Percentiles rank a stretch among this genome's conserved stretches.
phyloP scores from a whole-genome alignment of 1,139 yeast species.

The Kodamaea arcana region DNA sequence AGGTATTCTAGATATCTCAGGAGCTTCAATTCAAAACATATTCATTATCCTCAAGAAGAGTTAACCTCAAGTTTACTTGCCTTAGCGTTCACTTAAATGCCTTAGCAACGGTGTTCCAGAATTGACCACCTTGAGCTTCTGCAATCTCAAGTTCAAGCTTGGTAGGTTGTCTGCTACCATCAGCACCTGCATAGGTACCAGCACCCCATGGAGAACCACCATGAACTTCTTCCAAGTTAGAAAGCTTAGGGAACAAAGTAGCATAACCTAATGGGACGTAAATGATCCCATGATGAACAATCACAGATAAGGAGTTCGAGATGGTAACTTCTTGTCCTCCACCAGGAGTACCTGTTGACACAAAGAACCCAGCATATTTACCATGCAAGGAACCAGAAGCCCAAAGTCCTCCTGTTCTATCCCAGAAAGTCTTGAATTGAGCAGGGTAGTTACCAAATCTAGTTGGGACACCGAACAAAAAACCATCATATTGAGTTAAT shows the following conservation, averaged over 20 bases:
- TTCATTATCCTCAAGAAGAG: too few relatives aligned
- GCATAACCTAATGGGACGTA: slow-evolving; percentile 38
- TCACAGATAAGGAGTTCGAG: slow-evolving; percentile 28
- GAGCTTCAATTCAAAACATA: too few relatives aligned
- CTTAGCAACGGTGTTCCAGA: slow-evolving; percentile 17
- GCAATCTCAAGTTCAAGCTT: slow-evolving; percentile 33
- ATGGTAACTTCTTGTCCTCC: slow-evolving; percentile 41
- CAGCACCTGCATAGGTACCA: slow-evolving; percentile 35
- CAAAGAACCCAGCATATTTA: slow-evolving; percentile 36
- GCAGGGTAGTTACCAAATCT: slow-evolving; percentile 38
- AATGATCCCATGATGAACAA: slow-evolving; percentile 37
- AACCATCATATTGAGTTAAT: slow-evolving; percentile 32
- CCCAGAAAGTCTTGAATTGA: slow-evolving; percentile 39
- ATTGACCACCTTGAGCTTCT: slow-evolving; percentile 30
- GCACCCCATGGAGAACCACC: slow-evolving; percentile 45
- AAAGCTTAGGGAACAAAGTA: slow-evolving; percentile 22
- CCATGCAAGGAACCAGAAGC: slow-evolving; percentile 33
- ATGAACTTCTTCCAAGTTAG: slow-evolving; percentile 30
- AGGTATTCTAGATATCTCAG: too few relatives aligned
- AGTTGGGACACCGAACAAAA: slow-evolving; percentile 38
- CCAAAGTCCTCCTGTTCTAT: slow-evolving; percentile 38
- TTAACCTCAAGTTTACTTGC: too few relatives aligned
- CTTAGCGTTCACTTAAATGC: too few relatives aligned
- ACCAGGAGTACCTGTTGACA: slow-evolving; percentile 35
- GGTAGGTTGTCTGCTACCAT: slow-evolving; percentile 35